Base-by-base conservation (phyloP, 2,329 filamentous ascomycete species). In the Ophiostoma ips region DNA sequence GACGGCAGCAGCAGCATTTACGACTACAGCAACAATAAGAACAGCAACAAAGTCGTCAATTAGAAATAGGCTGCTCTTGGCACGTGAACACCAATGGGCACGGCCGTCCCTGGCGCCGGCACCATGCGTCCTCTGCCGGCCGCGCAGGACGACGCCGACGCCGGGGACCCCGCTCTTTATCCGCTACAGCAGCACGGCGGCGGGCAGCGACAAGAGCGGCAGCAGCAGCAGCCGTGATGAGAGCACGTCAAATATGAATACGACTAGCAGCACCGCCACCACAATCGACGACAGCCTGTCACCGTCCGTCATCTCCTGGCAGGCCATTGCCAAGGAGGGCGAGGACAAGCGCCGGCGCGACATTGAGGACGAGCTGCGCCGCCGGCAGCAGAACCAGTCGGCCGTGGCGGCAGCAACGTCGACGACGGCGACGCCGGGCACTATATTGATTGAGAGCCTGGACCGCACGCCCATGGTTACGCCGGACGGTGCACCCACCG, bases 371-470 rank as follows among this genome's bases (percentile, higher is more conserved):
- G 43, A 36, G 19, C 18, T 31, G 37, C 35, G 47, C 24, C 35
- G 47, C 24, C 46, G 16, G 31, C 16, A 15, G 11, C 19, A 15
- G 12, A 13, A 34, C 10, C 18, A 40, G 45, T 24, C 37, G 24
- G 18, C 35, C 7, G 3, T 12, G 31, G n/a, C 18, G 31, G n/a
- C 18, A 12, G 28, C 4, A n/a, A 13, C 41, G 4, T 13, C 21
- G 16, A n/a, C 38, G 21, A 30, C 21, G 12, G 51, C 21, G 3
- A 52, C 54, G 9, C 54, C 50, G 0, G 56, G 55, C n/a, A 46
- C 52, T 5, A 48, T 51, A 11, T 51, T 61, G 12, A 33, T 60
- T 34, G 53, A 59, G 8, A 58, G 56, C 38, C 51, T 63, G 2
- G 54, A 53, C 15, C 19, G 50, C 18, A 37, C 59, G 15, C 50